Percentiles rank a stretch among this genome's conserved stretches.
Evolutionary conservation across 2,329 filamentous ascomycete species (phyloP).

Genomic region (Nigrospora sphaerica): DNA sequence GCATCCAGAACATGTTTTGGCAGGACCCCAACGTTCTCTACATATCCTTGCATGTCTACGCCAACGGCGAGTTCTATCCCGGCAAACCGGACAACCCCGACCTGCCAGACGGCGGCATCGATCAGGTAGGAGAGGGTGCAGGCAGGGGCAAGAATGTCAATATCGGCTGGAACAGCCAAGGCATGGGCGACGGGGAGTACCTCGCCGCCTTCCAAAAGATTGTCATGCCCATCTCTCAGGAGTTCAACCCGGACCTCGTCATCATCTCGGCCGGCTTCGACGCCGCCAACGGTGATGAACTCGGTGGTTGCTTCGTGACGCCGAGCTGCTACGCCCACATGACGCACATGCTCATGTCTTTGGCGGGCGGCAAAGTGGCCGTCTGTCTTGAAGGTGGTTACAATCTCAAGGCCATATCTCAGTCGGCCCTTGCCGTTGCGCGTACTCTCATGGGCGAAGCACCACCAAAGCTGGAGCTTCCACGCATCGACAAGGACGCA

Average conservation of each 20-base stretch:
- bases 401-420: constrained; percentile 86
- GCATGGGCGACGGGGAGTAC: constrained; percentile 96
- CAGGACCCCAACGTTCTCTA: constrained; percentile 91
- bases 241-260: constrained; percentile 90
- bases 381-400: constrained; percentile 96
- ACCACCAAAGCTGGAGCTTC: constrained; percentile 54
- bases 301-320: constrained; percentile 88
- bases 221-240: constrained; percentile 90
- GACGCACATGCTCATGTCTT: constrained; percentile 98
- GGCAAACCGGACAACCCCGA: constrained; percentile 50
- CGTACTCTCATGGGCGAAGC: constrained; percentile 93
- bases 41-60: constrained; percentile 87
- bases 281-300: constrained; percentile 84
- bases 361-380: constrained; percentile 81
- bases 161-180: constrained; percentile 60
- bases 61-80: constrained; percentile 80
- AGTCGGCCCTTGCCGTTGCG: constrained; percentile 85
- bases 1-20: constrained; percentile 94
- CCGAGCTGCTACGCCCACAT: constrained; percentile 93
- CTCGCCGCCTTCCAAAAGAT: constrained; percentile 93
- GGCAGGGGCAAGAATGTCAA: constrained; percentile 59
- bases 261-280: constrained; percentile 96
- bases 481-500: constrained; percentile 51
- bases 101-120: constrained; percentile 53
- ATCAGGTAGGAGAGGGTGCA: constrained; percentile 47